Evolutionary conservation across 1,284 basidiomycete genomes (phyloP), one percentile per base, ranked within the genome.

Genomic region (Lentinus polychrous): DNA sequence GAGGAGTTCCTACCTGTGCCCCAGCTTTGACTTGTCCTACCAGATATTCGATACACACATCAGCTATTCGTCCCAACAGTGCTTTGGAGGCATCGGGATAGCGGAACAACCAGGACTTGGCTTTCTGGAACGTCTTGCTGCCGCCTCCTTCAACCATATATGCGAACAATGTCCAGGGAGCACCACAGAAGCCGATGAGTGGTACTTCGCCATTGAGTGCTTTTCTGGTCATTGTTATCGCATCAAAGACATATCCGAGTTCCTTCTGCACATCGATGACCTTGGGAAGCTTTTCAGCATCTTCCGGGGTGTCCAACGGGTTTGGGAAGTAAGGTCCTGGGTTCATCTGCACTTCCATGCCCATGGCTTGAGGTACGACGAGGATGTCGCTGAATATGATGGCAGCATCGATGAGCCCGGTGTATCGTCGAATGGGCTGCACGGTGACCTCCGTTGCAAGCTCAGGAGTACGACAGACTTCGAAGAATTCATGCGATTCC

Each of bases 371-470:
- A 0, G 94, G 94, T 48, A 98, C 75, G 66, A 98, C 94, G 56
- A 98, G 85, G 67, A 97, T 94, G 66, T 96, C 94, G 60, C 84
- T 90, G 73, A 98, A 98, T 67, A 97, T 96, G 70, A 97, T 97
- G 44, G 91, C 79, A 12, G 93, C 94, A 68, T 97, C 94, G 57
- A 97, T 69, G 32, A 91, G 75, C 43, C 83, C 89, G 7, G 80
- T 66, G 68, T 89, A 97, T 41, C 92, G 81, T 52, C 84, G 80
- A 61, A 96, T 90, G 43, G 94, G 94, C 67, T 97, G 94, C 36
- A 96, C 68, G 3, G 94, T 97, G 59, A 97, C 75, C 63, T 92
- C 81, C 36, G 77, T 83, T 10, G 94, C 93, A 50, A 97, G 79
- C 33, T 74, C 74, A 18, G 94, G 94, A 0, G 87, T 88, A 57